Base-by-base conservation (phyloP, 1,284 basidiomycete genomes). In the Boletus mariae region DNA sequence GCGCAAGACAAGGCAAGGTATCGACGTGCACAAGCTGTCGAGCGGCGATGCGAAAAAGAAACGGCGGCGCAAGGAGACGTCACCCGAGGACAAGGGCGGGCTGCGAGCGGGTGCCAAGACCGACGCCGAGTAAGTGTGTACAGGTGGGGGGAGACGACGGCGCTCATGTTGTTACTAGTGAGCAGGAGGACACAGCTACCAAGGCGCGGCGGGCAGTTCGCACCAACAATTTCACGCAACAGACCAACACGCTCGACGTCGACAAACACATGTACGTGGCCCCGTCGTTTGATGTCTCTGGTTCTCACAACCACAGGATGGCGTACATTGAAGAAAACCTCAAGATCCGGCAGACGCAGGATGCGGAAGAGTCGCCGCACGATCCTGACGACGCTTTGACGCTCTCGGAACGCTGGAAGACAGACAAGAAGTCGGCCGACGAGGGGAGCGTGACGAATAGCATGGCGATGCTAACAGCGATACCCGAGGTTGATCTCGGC, bases 311-410 rank as follows among this genome's bases (percentile, higher is more conserved):
- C 7, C 10, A n/a, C 63, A 97, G 94, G 95, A 94, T 98, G 91
- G 91, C 87, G 2, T 98, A 96, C 64, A 98, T 98, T 53, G 96
- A 98, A 66, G 84, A 90, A 63, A 97, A 98, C 69, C 79, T 99
- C 64, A 85, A 82, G 64, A 82, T 92, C 45, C 86, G 86, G n/a
- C 81, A 79, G 47, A 76, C 79, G 17, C 74, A 72, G 25, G 79
- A 83, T 10, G 75, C 71, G 10, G 64, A 78, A 15, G 73, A 77
- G 28, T 65, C 71, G 44, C 73, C 78, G 29, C 67, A 73, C 4
- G 77, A 80, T 6, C 62, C 71, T 17, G 87, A 93, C 59, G 92
- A 93, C 56, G 91, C 90, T 47, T 78, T 98, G 17, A 91, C 90
- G 71, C 79, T 80, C 35, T 85, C 91, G 0, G 91, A 94, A 59